Conservation (phyloP, 306 rosid species). For the Oemleria cerasiformis region DNA sequence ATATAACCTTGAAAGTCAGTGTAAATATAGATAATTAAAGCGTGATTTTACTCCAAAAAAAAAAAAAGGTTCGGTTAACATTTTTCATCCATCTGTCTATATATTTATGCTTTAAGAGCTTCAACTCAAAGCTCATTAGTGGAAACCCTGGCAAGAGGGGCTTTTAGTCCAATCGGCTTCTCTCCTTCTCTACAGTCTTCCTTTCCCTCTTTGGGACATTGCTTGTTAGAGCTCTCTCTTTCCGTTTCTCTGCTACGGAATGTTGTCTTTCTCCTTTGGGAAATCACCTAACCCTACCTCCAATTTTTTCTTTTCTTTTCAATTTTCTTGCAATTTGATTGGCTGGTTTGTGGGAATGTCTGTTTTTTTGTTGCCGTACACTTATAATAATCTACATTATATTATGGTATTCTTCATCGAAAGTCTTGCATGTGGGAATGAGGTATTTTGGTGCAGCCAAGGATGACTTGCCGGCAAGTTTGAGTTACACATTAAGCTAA, state of each 20-base stretch:
- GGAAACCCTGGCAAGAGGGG: constrained; percentile 41
- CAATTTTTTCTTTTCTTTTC: constrained; percentile 12
- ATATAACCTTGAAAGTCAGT: too few species aligned
- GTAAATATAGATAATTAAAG: too few species aligned
- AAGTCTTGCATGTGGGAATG: constrained; percentile 86
- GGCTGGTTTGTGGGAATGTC: constrained; percentile 31
- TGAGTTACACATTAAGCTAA: neutral
- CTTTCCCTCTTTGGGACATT: constrained; percentile 25
- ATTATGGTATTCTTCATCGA: constrained; percentile 35
- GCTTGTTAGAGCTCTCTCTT: constrained; percentile 21
- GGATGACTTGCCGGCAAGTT: constrained; percentile 93
- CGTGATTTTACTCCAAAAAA: too few species aligned
- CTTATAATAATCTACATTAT: neutral
- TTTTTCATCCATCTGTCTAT: neutral
- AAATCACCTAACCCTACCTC: constrained; percentile 12
- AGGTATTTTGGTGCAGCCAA: constrained; percentile 86
- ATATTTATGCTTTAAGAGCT: neutral
- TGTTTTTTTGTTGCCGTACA: constrained; percentile 13
- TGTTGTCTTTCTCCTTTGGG: constrained; percentile 47
- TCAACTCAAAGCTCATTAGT: constrained; percentile 41
- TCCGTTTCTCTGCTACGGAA: constrained; percentile 35
- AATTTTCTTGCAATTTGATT: constrained; percentile 32
- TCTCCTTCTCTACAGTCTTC: constrained; percentile 41
- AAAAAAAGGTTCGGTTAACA: too few species aligned
- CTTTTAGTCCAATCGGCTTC: constrained; percentile 50